These are phyloP conservation scores for Rutstroemia sp. DNA, from an alignment of 2,329 filamentous ascomycete genomes.

Conservation along the genomic window DNA sequence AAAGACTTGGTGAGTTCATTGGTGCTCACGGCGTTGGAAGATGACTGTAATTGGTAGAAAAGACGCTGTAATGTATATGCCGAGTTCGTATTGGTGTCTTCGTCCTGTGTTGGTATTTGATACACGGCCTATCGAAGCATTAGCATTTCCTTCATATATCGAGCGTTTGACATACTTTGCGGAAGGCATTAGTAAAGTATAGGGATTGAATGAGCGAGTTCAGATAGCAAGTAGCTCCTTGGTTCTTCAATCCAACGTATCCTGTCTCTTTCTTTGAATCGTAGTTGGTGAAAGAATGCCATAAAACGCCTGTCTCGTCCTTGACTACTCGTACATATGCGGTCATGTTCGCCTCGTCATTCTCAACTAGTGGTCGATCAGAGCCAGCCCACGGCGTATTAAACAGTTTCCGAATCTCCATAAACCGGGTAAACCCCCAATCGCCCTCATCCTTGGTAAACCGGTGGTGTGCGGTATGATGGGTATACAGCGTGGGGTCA, in stretches of 20 bases:
- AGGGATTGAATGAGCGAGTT: conserved; percentile 79
- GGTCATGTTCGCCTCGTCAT: conserved; percentile 71
- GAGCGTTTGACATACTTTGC: conserved; percentile 55
- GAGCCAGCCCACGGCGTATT: conserved; percentile 66
- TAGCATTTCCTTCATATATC: conserved; percentile 4
- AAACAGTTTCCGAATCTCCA: conserved; percentile 81
- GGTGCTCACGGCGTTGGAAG: conserved; percentile 73
- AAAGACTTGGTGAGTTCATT: conserved; percentile 94
- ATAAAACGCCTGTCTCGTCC: conserved; percentile 80
- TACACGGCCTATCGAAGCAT: conserved; percentile 67
- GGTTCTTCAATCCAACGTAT: conserved; percentile 93
- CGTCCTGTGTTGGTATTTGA: conserved; percentile 86
- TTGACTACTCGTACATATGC: conserved; percentile 77
- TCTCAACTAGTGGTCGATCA: conserved; percentile 65
- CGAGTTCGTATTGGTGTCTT: conserved; percentile 75
- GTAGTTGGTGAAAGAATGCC: conserved; percentile 90
- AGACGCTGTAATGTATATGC: conserved; percentile 89
- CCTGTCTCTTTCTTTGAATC: conserved; percentile 99
- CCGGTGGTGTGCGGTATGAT: conserved; percentile 83
- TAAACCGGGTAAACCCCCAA: conserved; percentile 97
- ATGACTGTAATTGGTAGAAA: conserved; percentile 92
- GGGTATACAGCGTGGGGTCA: conserved; percentile 75
- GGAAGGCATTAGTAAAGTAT: conserved; percentile 86
- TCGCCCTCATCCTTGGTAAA: conserved; percentile 96
- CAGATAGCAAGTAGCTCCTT: conserved; percentile 86